These are phyloP conservation scores for Oldenlandia corymbosa DNA, from an alignment of 257 asterid species.

Conservation along the genomic window DNA sequence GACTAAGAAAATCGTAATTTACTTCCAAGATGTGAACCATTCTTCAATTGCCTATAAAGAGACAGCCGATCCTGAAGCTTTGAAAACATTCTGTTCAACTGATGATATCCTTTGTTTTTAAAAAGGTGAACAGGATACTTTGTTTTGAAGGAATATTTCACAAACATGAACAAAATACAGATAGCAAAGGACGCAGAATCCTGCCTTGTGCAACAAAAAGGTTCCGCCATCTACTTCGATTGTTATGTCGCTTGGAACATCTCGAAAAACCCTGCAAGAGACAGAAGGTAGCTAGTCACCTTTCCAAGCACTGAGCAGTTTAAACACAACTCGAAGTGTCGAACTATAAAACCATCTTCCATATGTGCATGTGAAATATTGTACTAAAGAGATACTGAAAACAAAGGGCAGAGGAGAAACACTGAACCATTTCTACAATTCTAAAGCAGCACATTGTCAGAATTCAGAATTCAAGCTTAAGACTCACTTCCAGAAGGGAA, in stretches of 20 bases:
- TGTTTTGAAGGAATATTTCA: background rate
- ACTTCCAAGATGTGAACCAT: background rate
- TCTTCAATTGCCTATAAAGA: background rate
- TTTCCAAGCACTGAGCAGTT: background rate
- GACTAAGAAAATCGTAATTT: constrained; percentile 2
- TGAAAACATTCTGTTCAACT: background rate
- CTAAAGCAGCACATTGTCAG: background rate
- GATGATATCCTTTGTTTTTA: background rate
- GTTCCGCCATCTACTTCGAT: constrained; percentile 73
- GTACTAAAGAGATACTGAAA: background rate
- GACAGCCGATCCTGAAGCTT: background rate
- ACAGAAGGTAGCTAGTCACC: constrained; percentile 12
- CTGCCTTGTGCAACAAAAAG: constrained; percentile 84
- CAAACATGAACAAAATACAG: background rate
- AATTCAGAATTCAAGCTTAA: background rate
- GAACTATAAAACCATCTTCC: background rate
- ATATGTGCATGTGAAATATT: background rate
- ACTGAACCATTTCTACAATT: background rate
- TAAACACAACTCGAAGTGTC: background rate
- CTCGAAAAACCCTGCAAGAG: constrained; percentile 72
- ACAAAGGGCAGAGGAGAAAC: background rate
- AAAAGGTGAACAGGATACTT: background rate
- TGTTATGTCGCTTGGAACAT: constrained; percentile 86
- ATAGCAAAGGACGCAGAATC: constrained; percentile 6
- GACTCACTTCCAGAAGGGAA: background rate